Conservation (phyloP, 768 basidiomycete genomes). For the Suillus tomentosus region DNA sequence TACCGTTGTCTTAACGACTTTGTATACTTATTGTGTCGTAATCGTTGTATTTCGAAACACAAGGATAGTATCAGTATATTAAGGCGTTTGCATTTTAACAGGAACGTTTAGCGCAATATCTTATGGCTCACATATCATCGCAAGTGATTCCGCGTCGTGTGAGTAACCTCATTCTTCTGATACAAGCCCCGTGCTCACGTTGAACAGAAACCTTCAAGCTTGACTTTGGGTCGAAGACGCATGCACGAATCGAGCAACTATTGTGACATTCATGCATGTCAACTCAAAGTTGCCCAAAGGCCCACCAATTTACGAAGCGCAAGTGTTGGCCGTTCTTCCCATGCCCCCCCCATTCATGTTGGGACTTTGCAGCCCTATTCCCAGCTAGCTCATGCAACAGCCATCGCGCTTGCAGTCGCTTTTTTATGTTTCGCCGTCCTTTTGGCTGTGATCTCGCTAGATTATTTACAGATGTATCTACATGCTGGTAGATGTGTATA, state of each 20-base stretch:
- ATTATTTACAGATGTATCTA: not conserved
- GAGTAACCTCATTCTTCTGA: not conserved
- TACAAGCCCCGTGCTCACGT: not conserved
- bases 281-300: not conserved
- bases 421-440: not conserved
- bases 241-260: not conserved
- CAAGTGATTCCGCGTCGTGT: not conserved
- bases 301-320: not conserved
- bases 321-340: not conserved
- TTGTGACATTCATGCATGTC: too few relatives aligned
- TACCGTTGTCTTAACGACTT: not conserved
- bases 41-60: not conserved
- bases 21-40: not conserved
- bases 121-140: too few relatives aligned
- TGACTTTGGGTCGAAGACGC: not conserved
- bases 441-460: not conserved
- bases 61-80: not conserved
- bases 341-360: not conserved
- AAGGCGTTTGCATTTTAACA: not conserved
- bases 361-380: not conserved
- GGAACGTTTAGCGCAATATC: too few relatives aligned
- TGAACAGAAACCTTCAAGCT: not conserved
- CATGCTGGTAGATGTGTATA: not conserved
- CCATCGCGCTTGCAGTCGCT: not conserved
- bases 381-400: not conserved